Conservation (phyloP, 1,284 basidiomycete genomes). For the Kwoniella shivajii region DNA sequence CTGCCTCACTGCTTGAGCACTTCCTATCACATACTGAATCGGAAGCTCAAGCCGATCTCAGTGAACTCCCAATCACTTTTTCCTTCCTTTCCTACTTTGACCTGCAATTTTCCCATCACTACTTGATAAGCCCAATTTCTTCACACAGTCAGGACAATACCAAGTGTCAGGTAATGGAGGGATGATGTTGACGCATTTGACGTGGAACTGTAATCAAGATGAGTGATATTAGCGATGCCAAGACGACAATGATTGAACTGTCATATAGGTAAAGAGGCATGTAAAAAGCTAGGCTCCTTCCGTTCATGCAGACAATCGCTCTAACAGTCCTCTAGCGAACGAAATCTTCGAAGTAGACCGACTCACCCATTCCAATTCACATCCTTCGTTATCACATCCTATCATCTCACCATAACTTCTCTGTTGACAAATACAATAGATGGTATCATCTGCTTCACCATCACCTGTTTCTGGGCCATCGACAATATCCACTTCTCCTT, state of each 20-base stretch:
- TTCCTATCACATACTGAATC: no score
- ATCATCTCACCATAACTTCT: slow-evolving; percentile 88
- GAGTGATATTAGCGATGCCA: background rate
- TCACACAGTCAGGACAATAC: slow-evolving; percentile 68
- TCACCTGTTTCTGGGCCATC: slow-evolving; percentile 33
- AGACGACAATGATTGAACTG: background rate
- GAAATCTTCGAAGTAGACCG: background rate
- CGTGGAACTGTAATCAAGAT: slow-evolving; percentile 70
- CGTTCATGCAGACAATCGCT: background rate
- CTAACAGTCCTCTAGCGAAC: background rate
- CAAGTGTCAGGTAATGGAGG: slow-evolving; percentile 72
- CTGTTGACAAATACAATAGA: slow-evolving; percentile 86
- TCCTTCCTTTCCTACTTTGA: slow-evolving; percentile 36
- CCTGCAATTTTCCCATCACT: slow-evolving; percentile 36
- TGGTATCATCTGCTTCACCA: slow-evolving; percentile 55
- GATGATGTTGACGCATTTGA: slow-evolving; percentile 73
- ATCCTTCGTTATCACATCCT: slow-evolving; percentile 86
- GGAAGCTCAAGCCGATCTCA: no score
- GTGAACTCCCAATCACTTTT: slow-evolving; percentile 22
- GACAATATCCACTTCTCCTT: slow-evolving; percentile 29
- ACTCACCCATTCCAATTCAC: slow-evolving; percentile 92
- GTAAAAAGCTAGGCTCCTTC: background rate
- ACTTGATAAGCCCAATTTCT: slow-evolving; percentile 34
- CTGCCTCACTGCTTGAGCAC: no score
- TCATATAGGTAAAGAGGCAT: background rate